Base-by-base conservation (phyloP, 2,329 filamentous ascomycete genomes). In the Verticillium isaacii region DNA sequence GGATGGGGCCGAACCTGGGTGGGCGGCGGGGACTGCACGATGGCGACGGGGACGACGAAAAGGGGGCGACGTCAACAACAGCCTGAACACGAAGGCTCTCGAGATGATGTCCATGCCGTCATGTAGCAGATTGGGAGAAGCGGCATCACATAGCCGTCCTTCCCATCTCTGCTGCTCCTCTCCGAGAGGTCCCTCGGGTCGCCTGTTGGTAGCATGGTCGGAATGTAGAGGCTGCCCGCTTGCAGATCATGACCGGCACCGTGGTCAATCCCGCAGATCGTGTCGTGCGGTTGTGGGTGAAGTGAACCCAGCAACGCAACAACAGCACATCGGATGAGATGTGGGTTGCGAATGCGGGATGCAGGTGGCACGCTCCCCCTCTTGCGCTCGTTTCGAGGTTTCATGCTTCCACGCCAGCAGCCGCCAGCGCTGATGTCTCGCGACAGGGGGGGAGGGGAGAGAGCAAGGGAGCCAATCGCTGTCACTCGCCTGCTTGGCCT, bases 351-450 rank as follows among this genome's bases (percentile, higher is more conserved):
- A 19, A 52, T 52, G 45, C 45, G 45, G 45, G 45, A 52, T 52
- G n/a, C 19, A 52, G 45, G 45, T 52, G 45, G 45, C 45, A 52
- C 45, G 45, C 45, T 52, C 45, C 45, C 45, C 45, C 12, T 29
- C 29, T 14, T 52, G 57, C 37, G 57, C 57, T 32, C 37, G 57
- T 58, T 58, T 58, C 57, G 57, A 39, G 32, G 57, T 58, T 58
- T 58, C 57, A 58, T 58, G 37, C 57, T 58, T 58, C 57, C 36
- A 41, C 57, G 57, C 57, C 57, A 41, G 57, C 57, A 45, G 57
- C 57, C 57, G 57, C 57, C 57, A 50, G 39, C 25, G 56, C 56
- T 29, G n/a, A 15, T 14, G 45, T 52, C 19, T 23, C 29, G n/a
- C 45, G n/a, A 52, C 45, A 52, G 45, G 45, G 45, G 25, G 25